A percentile compares a stretch with the other conserved stretches of the same genome.
These are phyloP conservation scores for Tulasnella sp. DNA, from an alignment of 768 basidiomycete species.

Conservation along the genomic window DNA sequence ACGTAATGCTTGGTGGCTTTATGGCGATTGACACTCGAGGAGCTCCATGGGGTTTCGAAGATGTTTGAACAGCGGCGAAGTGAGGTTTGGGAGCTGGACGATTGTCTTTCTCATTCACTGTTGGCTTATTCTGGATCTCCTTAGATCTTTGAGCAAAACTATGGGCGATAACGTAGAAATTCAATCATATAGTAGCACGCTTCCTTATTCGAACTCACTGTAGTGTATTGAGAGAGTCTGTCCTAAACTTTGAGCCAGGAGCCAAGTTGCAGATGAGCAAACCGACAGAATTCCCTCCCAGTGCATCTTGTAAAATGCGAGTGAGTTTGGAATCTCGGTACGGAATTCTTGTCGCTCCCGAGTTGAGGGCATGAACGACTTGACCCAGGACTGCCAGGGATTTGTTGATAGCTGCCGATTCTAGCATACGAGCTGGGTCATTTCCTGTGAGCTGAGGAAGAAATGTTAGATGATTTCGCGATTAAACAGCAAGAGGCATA, in stretches of 20 bases:
- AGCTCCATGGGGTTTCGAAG: conserved; percentile 35
- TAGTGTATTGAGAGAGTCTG: conserved; percentile 84
- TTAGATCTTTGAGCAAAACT: conserved; percentile 76
- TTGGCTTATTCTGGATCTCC: conserved; percentile 72
- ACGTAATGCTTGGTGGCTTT: conserved; percentile 29
- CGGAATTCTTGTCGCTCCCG: conserved; percentile 51
- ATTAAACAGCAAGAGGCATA: conserved; percentile 20
- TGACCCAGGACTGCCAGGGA: conserved; percentile 76
- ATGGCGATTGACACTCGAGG: conserved; percentile 31
- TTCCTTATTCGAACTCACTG: conserved; percentile 39
- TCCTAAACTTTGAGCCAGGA: conserved; percentile 65
- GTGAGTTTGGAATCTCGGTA: conserved; percentile 87
- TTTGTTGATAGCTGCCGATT: conserved; percentile 82
- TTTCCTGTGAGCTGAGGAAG: conserved; percentile 50
- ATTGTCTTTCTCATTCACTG: conserved; percentile 61
- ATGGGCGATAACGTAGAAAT: conserved; percentile 15
- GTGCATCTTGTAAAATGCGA: conserved; percentile 76
- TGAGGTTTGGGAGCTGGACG: conserved; percentile 46
- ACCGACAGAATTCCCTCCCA: conserved; percentile 68
- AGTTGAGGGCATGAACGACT: conserved; percentile 68
- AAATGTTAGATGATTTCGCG: conserved; percentile 14
- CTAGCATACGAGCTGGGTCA: conserved; percentile 73
- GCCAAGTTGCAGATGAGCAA: conserved; percentile 80
- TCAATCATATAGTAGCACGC: not conserved
- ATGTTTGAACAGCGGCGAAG: conserved; percentile 45